Base-by-base conservation (phyloP, 73 alveolate genomes). In the Diophrys sp. region DNA sequence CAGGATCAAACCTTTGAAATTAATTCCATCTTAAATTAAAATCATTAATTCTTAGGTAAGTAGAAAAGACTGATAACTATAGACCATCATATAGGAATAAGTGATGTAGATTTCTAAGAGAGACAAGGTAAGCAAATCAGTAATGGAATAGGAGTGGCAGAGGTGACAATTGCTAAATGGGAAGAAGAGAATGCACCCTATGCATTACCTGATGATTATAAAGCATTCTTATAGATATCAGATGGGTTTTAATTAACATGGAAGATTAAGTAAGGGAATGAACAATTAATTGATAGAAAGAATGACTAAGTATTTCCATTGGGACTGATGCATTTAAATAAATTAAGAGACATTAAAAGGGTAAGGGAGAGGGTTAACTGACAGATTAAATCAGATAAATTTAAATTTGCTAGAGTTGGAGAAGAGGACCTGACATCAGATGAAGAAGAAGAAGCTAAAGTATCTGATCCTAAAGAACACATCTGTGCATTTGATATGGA, bases 161-260 rank as follows among this genome's bases (percentile, higher is more conserved):
- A 88, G 62, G 56, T 70, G 75, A 27, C 90, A 0, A 73, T 91
- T 14, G 31, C 57, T 24, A 83, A 78, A 57, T 91, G 97, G 93
- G 97, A 91, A 80, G 97, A 87, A 33, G 95, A 87, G 68, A 91
- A 91, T 66, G 31, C 85, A 0, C 97, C 97, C 34, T 91, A 74
- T 34, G 31, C 23, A 1, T 78, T 91, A 44, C 97, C 97, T 2
- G 97, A 91, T 33, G 97, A 91, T 78, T 82, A 75, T 75, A 87
- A 88, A 57, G 91, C 95, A 23, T 91, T 91, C 73, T 82, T 91
- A 34, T 81, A 81, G 74, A 87, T 91, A n/a, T 88, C 94, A n/a
- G 97, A 91, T 72, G 97, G 97, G 5, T 77, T 91, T 1, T 56
- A 80, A 5, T 79, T 91, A 0, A 85, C 80, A 34, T 91, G 97